Evolutionary conservation across 768 basidiomycete genomes (phyloP).

Genomic region (Cyclocybe aegerita): DNA sequence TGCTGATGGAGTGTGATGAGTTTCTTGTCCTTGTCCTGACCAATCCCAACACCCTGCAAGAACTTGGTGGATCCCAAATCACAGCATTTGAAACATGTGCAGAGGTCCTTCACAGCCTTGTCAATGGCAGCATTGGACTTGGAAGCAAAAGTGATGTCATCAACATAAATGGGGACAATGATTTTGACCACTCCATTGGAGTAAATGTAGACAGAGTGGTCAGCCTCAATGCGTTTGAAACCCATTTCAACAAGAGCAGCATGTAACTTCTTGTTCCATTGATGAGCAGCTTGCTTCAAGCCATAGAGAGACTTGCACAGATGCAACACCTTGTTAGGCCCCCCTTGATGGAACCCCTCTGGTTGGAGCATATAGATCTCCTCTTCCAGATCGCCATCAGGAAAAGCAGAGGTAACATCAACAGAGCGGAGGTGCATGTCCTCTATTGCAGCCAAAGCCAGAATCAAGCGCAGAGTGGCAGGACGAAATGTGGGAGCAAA

Average conservation of each 20-base stretch:
- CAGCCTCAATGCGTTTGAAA: constrained; percentile 5
- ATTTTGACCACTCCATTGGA: constrained; percentile 24
- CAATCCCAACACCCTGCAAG: too few relatives aligned
- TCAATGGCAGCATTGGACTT: constrained; percentile 14
- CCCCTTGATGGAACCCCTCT: constrained; percentile 20
- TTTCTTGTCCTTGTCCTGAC: constrained; percentile 11
- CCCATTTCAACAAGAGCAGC: constrained; percentile 5
- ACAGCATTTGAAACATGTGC: constrained; percentile 22
- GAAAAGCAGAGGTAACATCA: constrained; percentile 33
- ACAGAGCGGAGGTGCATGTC: constrained; percentile 28
- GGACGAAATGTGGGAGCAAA: constrained; percentile 11
- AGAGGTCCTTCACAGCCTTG: constrained; percentile 22
- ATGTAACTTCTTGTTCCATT: constrained; percentile 32
- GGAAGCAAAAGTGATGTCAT: constrained; percentile 19
- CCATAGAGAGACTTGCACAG: constrained; percentile 37
- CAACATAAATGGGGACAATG: constrained; percentile 18
- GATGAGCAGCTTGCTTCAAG: constrained; percentile 34
- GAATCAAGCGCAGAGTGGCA: constrained; percentile 25
- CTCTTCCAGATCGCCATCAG: constrained; percentile 27
- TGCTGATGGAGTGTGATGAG: constrained; percentile 25
- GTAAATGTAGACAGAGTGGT: constrained; percentile 17
- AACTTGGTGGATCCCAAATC: constrained; percentile 25
- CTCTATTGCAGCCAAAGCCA: constrained; percentile 28
- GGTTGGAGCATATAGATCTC: constrained; percentile 29
- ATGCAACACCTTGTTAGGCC: constrained; percentile 4